A percentile compares a stretch with the other conserved stretches of the same genome.
These are phyloP conservation scores for Cercospora brassicicola DNA, from an alignment of 2,329 filamentous ascomycete species.

Conservation along the genomic window DNA sequence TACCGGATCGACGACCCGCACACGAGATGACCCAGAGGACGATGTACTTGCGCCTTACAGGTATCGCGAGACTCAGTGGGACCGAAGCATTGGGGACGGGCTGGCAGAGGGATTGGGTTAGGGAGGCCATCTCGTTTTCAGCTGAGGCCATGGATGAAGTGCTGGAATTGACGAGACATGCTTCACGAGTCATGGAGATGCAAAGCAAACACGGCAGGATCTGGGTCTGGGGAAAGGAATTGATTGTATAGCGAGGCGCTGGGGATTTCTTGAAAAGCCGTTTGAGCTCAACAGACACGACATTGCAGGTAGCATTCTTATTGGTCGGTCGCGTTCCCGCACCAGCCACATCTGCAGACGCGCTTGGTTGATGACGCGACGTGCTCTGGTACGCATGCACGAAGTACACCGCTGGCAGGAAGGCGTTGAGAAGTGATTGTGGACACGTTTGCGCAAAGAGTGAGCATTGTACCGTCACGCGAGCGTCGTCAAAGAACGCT, in stretches of 20 bases:
- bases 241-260: constrained; percentile 6
- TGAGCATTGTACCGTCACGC: not conserved
- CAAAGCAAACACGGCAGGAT: not conserved
- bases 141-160: not conserved
- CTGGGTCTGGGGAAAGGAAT: not conserved
- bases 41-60: constrained; percentile 54
- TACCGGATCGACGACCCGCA: constrained; percentile 33
- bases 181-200: not conserved
- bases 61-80: constrained; percentile 53
- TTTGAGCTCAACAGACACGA: not conserved
- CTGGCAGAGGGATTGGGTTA: constrained; percentile 79
- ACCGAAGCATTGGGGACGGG: constrained; percentile 82
- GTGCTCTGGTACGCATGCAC: not conserved
- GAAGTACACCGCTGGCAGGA: not conserved
- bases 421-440: not conserved
- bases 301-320: not conserved
- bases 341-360: not conserved
- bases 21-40: constrained; percentile 42
- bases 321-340: not conserved
- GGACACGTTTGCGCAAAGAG: not conserved
- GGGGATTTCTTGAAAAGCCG: not conserved
- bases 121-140: constrained; percentile 23
- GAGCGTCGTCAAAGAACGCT: not conserved
- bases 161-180: not conserved
- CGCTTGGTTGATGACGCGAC: constrained; percentile 1